Base-by-base conservation (phyloP, 352 stramenopile species). In the Globisporangium barbulae region DNA sequence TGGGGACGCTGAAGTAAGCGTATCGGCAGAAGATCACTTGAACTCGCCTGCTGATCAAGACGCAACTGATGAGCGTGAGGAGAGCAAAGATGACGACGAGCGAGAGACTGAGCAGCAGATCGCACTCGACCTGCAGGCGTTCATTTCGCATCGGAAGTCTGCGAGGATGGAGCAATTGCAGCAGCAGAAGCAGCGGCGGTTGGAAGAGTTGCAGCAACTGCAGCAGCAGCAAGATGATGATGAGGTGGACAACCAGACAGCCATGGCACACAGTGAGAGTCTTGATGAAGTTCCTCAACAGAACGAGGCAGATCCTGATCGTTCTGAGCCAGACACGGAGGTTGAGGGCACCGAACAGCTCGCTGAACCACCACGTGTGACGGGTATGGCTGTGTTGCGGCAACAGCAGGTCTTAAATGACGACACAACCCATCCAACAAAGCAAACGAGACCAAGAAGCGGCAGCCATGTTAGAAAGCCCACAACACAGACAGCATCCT, bases 111-210 rank as follows among this genome's bases (percentile, higher is more conserved):
- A 70, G 3, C 45, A 69, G n/a, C 56, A 65, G 15, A 74, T 81
- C 57, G 41, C 48, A 4, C n/a, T 62, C 9, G 57, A 77, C 42
- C 59, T 90, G 0, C 61, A 79, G 22, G 53, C 28, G 5, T 88
- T 90, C 39, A 70, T 89, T 7, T 58, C 72, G 0, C 61, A 68
- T 17, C 63, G 80, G 2, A 72, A 74, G 21, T 67, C 73, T 35
- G 65, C 61, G 12, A 78, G 71, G 47, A 60, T 89, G 7, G 55
- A 83, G 35, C 61, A 81, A n/a, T 44, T 89, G 4, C 56, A 72
- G 47, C 67, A 47, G 6, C 63, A 84, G 21, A 75, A 79, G 54
- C 55, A 54, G 28, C 59, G 55, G 30, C 7, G 13, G 50, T 17
- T 25, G 19, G 15, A 45, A 0, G 53, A 48, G 12, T 44, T 62